Evolutionary conservation across 148 eudicot genomes (phyloP), one percentile per base, ranked within the genome.

Genomic region (Suaeda aralocaspica): DNA sequence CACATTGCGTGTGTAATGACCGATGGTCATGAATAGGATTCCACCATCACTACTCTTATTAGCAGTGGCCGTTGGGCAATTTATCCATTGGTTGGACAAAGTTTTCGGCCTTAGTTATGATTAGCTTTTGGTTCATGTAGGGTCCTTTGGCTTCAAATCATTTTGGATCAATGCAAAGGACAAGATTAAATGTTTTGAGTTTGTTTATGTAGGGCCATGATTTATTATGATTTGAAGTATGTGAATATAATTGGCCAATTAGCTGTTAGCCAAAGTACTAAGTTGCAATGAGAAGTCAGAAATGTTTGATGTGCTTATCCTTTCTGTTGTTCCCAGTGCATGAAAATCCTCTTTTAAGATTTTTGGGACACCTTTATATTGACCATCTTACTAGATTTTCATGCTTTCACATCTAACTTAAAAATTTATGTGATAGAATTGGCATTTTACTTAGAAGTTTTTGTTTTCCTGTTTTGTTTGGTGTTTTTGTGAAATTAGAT

Each of bases 201-300:
- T 33, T 64, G 61, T 63, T 64, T 53, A 64, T 41, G 55, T 72
- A 58, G 69, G 59, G 69, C 51, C 45, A 21, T n/a, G 16, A 34
- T 13, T 45, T 30, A 68, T 25, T 52, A 49, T 62, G 51, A 48
- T 50, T 31, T 59, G 39, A 26, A 53, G 31, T 36, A 30, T 11
- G 56, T 65, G 36, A 56, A 52, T 15, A 49, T 62, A 14, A 22
- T 62, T 75, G 69, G 73, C 64, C 74, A 63, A 57, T 64, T 33
- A 69, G 51, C 36, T 70, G 25, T 55, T 64, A 14, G 39, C 34
- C 51, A 6, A 69, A 45, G 66, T 67, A 59, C 61, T 28, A 3
- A 13, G 39, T 48, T 64, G 61, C 67, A 60, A 44, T 62, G 29
- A 36, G 49, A 59, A 36, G 29, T 33, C 30, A 24, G 28, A 68